These are phyloP conservation scores for Cerrena zonata DNA, from an alignment of 1,284 basidiomycete genomes.

Conservation along the genomic window DNA sequence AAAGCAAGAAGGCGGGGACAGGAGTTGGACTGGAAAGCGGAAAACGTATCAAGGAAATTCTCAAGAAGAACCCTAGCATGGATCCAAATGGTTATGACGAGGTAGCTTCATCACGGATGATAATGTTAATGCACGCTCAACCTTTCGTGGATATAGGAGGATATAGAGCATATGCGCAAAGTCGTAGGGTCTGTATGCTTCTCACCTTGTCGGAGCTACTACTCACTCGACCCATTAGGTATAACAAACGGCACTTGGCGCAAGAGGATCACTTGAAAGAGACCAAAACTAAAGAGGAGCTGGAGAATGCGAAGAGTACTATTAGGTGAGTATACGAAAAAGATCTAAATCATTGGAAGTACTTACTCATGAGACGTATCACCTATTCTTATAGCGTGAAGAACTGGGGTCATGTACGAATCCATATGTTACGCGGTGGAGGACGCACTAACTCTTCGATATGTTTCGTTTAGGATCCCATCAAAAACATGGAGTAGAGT, in stretches of 20 bases:
- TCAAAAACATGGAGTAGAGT: constrained; percentile 20
- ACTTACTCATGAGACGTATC: background rate
- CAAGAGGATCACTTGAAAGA: constrained; percentile 33
- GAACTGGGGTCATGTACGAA: constrained; percentile 34
- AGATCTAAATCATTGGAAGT: background rate
- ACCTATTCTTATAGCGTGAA: constrained; percentile 21
- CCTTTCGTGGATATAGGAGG: constrained; percentile 19
- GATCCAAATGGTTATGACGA: constrained; percentile 29
- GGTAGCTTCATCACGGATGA: constrained; percentile 14
- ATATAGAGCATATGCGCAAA: constrained; percentile 33
- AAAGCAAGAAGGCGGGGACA: constrained; percentile 30
- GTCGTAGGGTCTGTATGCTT: constrained; percentile 27
- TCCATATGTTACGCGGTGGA: background rate
- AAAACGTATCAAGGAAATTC: constrained; percentile 30
- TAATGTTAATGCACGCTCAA: no score
- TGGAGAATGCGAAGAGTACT: constrained; percentile 32
- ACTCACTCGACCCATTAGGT: constrained; percentile 14
- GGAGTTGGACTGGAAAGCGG: constrained; percentile 33
- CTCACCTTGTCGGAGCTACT: background rate
- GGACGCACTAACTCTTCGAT: background rate
- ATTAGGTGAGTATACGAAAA: constrained; percentile 23
- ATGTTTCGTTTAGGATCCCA: constrained; percentile 21
- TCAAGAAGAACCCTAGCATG: constrained; percentile 31
- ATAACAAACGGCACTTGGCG: constrained; percentile 30
- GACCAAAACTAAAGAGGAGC: constrained; percentile 30